Conservation (phyloP, 2,329 filamentous ascomycete species). For the Pestalotiopsis sp. region DNA sequence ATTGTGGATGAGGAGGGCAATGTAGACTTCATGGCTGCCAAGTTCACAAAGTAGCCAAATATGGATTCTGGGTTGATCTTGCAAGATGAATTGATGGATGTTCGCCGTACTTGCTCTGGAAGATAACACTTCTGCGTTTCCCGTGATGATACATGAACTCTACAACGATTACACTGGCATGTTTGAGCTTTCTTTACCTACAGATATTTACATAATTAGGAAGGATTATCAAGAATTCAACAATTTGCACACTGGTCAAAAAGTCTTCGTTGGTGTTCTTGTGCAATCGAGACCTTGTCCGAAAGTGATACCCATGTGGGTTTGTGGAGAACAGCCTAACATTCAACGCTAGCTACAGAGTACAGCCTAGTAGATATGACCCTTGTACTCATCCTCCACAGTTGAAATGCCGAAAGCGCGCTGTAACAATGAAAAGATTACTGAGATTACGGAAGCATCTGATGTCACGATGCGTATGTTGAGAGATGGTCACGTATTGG, state of each 20-base stretch:
- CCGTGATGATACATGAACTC: neutral
- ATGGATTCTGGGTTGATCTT: neutral
- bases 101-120: neutral
- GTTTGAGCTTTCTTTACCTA: neutral
- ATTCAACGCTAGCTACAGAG: neutral
- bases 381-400: neutral
- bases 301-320: neutral
- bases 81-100: neutral
- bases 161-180: neutral
- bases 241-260: too few species aligned
- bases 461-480: neutral
- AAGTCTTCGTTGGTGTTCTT: neutral
- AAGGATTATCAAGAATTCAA: too few species aligned
- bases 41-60: neutral
- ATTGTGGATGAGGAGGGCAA: conserved; percentile 38
- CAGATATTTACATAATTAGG: neutral
- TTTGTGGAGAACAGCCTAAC: neutral
- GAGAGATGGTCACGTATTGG: neutral
- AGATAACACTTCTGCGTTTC: neutral
- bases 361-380: neutral
- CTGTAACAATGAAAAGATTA: neutral
- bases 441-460: neutral
- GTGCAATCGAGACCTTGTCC: neutral
- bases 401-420: neutral
- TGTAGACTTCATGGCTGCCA: conserved; percentile 12